These are phyloP conservation scores for Neurospora sp. DNA, from an alignment of 495 filamentous ascomycete species.

Conservation along the genomic window DNA sequence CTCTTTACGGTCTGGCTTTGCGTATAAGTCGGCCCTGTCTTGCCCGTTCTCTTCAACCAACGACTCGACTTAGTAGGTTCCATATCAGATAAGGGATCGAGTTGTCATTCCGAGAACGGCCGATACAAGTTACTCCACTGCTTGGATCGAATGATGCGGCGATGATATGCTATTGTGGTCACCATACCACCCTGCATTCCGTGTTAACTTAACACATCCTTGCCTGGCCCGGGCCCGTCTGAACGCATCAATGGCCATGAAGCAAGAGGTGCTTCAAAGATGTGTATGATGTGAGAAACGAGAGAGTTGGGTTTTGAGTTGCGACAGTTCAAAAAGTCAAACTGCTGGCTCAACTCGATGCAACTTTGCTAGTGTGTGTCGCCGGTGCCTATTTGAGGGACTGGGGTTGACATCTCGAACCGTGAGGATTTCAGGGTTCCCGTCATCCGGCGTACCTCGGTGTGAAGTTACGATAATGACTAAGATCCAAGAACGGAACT, in stretches of 20 bases:
- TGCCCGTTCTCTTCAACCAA: not conserved
- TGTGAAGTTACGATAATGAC: not conserved
- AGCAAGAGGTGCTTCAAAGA: not conserved
- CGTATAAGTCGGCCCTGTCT: not conserved
- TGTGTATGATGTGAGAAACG: not conserved
- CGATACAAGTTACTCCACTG: constrained; percentile 1
- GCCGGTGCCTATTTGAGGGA: not conserved
- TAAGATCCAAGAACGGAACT: not conserved
- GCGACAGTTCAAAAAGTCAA: not conserved
- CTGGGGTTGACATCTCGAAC: not conserved
- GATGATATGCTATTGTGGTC: constrained; percentile 14
- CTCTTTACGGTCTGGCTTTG: not conserved
- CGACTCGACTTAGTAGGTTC: not conserved
- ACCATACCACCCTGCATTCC: not conserved
- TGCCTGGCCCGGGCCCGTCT: not conserved
- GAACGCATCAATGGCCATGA: not conserved
- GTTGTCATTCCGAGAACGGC: not conserved
- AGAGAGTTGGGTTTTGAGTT: not conserved
- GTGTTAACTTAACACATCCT: not conserved
- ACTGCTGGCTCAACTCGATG: not conserved
- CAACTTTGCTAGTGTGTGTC: not conserved
- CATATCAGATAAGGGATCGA: not conserved
- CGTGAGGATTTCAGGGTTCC: not conserved
- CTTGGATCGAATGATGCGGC: constrained; percentile 13
- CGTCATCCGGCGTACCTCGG: not conserved